These are phyloP conservation scores for Cercospora canescens DNA, from an alignment of 2,329 filamentous ascomycete species.

Conservation along the genomic window DNA sequence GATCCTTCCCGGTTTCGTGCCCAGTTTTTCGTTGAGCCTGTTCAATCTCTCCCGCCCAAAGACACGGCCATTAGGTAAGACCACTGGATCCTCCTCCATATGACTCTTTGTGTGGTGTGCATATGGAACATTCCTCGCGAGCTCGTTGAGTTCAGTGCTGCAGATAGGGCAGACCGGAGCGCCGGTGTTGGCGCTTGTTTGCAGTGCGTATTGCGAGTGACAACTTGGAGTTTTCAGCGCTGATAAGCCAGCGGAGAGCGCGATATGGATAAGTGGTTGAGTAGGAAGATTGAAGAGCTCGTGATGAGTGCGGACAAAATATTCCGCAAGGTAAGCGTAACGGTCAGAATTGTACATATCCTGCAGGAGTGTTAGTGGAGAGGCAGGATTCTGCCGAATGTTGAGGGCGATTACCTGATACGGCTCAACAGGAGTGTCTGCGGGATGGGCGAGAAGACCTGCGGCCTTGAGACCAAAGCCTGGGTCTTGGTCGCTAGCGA, in stretches of 20 bases:
- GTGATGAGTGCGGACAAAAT: constrained; percentile 87
- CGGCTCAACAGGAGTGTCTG: constrained; percentile 59
- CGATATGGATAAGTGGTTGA: constrained; percentile 83
- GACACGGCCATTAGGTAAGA: constrained; percentile 83
- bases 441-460: constrained; percentile 75
- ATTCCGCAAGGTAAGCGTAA: constrained; percentile 73
- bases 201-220: constrained; percentile 65
- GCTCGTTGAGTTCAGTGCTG: constrained; percentile 88
- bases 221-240: constrained; percentile 95
- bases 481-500: constrained; percentile 68
- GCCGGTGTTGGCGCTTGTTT: constrained; percentile 62
- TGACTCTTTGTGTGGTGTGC: constrained; percentile 93
- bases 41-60: constrained; percentile 76
- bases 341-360: constrained; percentile 71
- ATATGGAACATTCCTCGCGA: constrained; percentile 86
- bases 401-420: constrained; percentile 53
- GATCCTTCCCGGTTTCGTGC: constrained; percentile 64
- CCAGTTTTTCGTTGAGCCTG: constrained; percentile 77
- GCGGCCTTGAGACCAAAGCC: constrained; percentile 73
- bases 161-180: constrained; percentile 90
- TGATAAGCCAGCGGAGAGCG: constrained; percentile 85
- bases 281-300: constrained; percentile 78
- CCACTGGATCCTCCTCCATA: constrained; percentile 81
- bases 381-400: not conserved
- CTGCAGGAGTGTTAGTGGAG: constrained; percentile 45